Conservation (phyloP, 2,329 filamentous ascomycete species). For the Parafenestella ontariensis region DNA sequence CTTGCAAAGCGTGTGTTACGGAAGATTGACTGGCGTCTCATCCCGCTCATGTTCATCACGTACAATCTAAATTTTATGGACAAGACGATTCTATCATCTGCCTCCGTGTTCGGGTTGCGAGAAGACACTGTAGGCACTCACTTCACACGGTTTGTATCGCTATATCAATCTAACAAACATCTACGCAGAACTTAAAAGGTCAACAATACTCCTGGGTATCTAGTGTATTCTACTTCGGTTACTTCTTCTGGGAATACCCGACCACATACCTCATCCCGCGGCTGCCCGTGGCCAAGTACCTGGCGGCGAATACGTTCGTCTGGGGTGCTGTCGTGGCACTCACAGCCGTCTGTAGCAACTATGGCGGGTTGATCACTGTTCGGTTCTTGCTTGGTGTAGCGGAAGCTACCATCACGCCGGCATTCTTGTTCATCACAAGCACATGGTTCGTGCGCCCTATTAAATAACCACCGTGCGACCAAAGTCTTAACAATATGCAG, state of each 20-base stretch:
- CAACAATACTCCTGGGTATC: slow-evolving; percentile 66
- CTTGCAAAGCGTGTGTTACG: slow-evolving; percentile 52
- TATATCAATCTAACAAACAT: not conserved
- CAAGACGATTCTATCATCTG: slow-evolving; percentile 59
- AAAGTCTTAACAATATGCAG: not conserved
- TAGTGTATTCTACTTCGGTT: slow-evolving; percentile 62
- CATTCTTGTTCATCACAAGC: slow-evolving; percentile 35
- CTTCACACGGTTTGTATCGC: not conserved
- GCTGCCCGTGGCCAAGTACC: slow-evolving; percentile 33
- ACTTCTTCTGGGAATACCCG: slow-evolving; percentile 34
- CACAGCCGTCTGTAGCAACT: slow-evolving; percentile 23
- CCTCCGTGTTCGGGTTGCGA: slow-evolving; percentile 61
- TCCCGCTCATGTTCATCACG: slow-evolving; percentile 64
- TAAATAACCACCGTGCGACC: not conserved
- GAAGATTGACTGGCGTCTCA: slow-evolving; percentile 64
- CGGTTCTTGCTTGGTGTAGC: slow-evolving; percentile 23
- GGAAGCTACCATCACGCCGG: slow-evolving; percentile 28
- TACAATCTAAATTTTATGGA: slow-evolving; percentile 70
- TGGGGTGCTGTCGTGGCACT: slow-evolving; percentile 50
- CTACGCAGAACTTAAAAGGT: slow-evolving; percentile 54
- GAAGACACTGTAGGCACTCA: slow-evolving; percentile 19
- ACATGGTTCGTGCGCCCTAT: slow-evolving; percentile 29
- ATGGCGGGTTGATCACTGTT: slow-evolving; percentile 18
- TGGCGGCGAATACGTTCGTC: slow-evolving; percentile 21
- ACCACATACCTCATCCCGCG: slow-evolving; percentile 25